Evolutionary conservation across 176 grass and related monocot genomes (phyloP), one percentile per base, ranked within the genome.

Genomic region (Cymbopogon citratus): DNA sequence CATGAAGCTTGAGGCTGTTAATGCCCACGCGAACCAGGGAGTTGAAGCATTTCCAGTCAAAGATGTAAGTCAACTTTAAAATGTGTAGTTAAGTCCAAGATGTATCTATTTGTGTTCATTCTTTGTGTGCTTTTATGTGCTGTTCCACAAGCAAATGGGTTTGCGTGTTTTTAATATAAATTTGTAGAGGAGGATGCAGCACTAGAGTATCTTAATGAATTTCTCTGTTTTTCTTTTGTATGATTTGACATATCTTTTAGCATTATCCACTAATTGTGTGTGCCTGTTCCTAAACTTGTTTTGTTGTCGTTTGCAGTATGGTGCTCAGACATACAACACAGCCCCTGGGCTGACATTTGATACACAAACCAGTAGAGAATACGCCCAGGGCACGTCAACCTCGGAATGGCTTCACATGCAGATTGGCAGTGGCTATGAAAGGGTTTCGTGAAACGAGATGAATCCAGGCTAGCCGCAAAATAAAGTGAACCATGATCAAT

Each of bases 1-100:
- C 26, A 90, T 98, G 95, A 98, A 98, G 79, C 92, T 98, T 73
- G 95, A 98, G 86, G 92, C 90, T 1, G 95, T 95, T 66, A 98
- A 95, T 86, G 72, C 88, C 21, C 90, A 80, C 44, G 80, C 89
- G 40, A 89, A 63, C 45, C 66, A 70, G 83, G 90, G 84, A 25
- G 74, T 89, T 46, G 92, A 91, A 86, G 80, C 74, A 63, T 91
- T 93, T 78, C 90, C 95, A 44, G 59, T 88, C 38, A 98, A 95
- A 93, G 88, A 95, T 83, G 92, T 98, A 91, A 98, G 95, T 93
- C 40, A 10, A 79, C 31, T 34, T 34, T 74, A 39, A 56, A 73
- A 14, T 65, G 34, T 66, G n/a, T 76, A 80, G 71, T 24, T 7
- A 77, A 84, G n/a, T 73, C 65, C 27, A 69, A 9, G n/a, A 28